Evolutionary conservation across 371 early-diverging fungal genomes (phyloP).

Genomic region (Haplosporangium sp.): DNA sequence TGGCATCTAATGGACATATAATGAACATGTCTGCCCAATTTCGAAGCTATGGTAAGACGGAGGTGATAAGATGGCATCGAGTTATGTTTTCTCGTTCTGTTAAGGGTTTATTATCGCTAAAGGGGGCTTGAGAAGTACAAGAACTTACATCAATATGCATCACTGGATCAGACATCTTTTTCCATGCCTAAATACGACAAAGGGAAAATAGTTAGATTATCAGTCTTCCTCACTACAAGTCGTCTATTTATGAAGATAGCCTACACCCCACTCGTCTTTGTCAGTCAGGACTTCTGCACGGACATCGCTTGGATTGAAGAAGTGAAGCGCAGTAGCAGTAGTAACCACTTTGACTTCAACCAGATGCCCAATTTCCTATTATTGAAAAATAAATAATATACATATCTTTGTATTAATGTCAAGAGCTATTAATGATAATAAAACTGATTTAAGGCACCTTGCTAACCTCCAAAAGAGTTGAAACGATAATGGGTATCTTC

Average conservation of each 20-base stretch:
- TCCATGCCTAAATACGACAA: slow-evolving; percentile 72
- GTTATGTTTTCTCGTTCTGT: no score
- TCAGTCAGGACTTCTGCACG: slow-evolving; percentile 76
- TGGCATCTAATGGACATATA: slow-evolving; percentile 94
- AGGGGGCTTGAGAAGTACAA: no score
- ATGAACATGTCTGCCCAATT: slow-evolving; percentile 96
- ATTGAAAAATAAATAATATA: not conserved
- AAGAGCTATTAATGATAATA: no score
- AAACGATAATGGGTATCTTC: slow-evolving; percentile 83
- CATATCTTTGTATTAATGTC: no score
- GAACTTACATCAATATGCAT: slow-evolving; percentile 89
- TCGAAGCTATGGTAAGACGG: slow-evolving; percentile 69
- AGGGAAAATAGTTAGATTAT: not conserved
- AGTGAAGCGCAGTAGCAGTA: slow-evolving; percentile 84
- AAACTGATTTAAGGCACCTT: not conserved
- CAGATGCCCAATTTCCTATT: slow-evolving; percentile 44
- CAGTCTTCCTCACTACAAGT: no score
- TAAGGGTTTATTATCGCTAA: no score
- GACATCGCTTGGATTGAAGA: slow-evolving; percentile 72
- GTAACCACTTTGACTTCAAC: slow-evolving; percentile 79
- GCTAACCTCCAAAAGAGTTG: slow-evolving; percentile 60
- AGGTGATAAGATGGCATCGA: not conserved
- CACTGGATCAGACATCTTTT: slow-evolving; percentile 87
- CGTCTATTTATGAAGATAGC: slow-evolving; percentile 1
- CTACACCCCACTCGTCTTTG: slow-evolving; percentile 88